These are phyloP conservation scores for Combretum micranthum DNA, from an alignment of 345 rosid species.

Conservation along the genomic window DNA sequence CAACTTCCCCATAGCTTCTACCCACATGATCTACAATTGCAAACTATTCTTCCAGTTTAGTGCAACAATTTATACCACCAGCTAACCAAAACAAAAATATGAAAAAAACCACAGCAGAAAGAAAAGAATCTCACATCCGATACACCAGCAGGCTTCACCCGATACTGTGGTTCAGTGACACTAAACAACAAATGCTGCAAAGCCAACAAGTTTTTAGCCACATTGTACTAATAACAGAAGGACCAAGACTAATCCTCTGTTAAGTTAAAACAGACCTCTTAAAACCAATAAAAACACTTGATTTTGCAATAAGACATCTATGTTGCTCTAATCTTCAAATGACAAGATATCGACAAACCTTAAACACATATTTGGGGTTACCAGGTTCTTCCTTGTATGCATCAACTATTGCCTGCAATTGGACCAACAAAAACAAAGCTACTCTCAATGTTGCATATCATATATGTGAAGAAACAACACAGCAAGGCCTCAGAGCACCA, in stretches of 20 bases:
- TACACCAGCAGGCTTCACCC: conserved; percentile 82
- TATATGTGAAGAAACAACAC: conserved; percentile 3
- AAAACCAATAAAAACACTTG: too few relatives aligned
- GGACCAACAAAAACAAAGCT: not conserved
- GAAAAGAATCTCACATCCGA: conserved; percentile 67
- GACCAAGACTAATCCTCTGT: conserved; percentile 5
- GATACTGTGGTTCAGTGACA: conserved; percentile 68
- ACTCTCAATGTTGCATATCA: conserved; percentile 4
- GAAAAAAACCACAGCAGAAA: not conserved
- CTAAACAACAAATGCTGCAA: conserved; percentile 87
- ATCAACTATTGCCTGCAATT: conserved; percentile 70
- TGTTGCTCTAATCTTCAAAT: not conserved
- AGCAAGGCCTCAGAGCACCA: not conserved
- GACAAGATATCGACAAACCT: conserved; percentile 38
- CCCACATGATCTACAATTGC: conserved; percentile 88
- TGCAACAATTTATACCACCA: not conserved
- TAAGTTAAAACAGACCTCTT: not conserved
- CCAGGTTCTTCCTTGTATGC: conserved; percentile 91
- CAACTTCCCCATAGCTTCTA: conserved; percentile 86
- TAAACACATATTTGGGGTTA: conserved; percentile 79
- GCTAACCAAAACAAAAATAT: not conserved
- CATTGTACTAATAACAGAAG: not conserved
- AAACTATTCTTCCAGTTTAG: conserved; percentile 36
- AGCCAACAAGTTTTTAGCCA: conserved; percentile 8
- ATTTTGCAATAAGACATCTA: too few relatives aligned